phyloP scores from a whole-genome alignment of 208 protist species.

The Tetramitus jugosus region DNA sequence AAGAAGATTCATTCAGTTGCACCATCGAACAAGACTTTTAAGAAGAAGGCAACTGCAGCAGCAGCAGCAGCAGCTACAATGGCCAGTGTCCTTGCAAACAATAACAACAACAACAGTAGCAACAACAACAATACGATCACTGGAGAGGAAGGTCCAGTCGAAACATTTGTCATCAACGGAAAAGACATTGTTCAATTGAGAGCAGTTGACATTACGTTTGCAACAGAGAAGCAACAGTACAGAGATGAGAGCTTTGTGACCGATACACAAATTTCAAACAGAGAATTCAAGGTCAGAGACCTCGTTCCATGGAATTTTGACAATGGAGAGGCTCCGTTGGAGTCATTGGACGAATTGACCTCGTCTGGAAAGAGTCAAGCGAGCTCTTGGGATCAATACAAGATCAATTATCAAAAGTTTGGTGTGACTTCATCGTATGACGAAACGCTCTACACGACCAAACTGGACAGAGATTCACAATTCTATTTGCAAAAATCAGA shows the following conservation, averaged over 20 bases:
- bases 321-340: background rate
- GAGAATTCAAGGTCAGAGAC: background rate
- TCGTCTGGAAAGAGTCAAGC: background rate
- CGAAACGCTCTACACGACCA: background rate
- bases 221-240: background rate
- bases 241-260: background rate
- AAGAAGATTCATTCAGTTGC: no score
- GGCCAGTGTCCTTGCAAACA: background rate
- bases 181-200: background rate
- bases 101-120: background rate
- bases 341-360: background rate
- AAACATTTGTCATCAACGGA: background rate
- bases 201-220: constrained; percentile 2
- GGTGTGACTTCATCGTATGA: background rate
- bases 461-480: background rate
- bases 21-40: no score
- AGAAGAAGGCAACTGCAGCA: no score
- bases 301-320: background rate
- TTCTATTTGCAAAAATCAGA: background rate
- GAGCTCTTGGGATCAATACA: background rate
- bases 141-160: no score
- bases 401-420: background rate
- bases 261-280: constrained; percentile 10
- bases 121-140: background rate
- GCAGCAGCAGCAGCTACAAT: no score